Base-by-base conservation (phyloP, 371 early-diverging fungal species). In the Entomophthora muscae region DNA sequence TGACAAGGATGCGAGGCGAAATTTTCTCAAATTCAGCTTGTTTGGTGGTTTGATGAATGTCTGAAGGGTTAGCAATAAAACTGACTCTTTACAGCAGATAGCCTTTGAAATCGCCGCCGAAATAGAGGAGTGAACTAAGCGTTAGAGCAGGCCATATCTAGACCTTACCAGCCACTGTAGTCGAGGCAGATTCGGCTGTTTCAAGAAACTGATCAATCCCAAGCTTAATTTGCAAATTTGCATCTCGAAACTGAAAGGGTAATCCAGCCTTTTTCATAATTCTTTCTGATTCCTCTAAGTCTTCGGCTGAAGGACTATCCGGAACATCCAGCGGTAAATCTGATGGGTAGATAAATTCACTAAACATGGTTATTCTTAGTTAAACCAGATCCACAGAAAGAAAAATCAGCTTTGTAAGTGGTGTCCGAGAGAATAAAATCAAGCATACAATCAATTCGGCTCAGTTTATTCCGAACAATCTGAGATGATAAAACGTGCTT, bases 1-100 rank as follows among this genome's bases (percentile, higher is more conserved):
- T 62, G 0, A 90, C 77, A 10, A 95, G 73, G 52, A 95, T 86
- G 32, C 95, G 78, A n/a, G 93, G 80, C 67, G 84, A 83, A 53
- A 85, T 69, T 54, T 79, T 82, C 1, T 75, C 78, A 42, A 78
- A 65, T 29, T 79, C 78, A 54, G 85, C 81, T 13, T 70, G 61
- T 51, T 80, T 82, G 17, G 72, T 70, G 0, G 79, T 72, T 31
- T 83, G 78, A 65, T 88, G 78, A 66, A 86, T 85, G 69, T 91
- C 82, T 83, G 61, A 31, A 7, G 32, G 13, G 42, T 21, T 7
- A 51, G 10, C 26, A 21, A 22, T 7, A 23, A 26, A 51, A 23
- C n/a, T 13, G n/a, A 22, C 23, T 32, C 5, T 33, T 30, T 61
- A 61, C 61, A 61, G 26, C 61, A 61, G 27, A 61, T 23, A 12